These are phyloP conservation scores for Spencermartinsiella ligniputridi DNA, from an alignment of 1,139 yeast genomes.

Conservation along the genomic window DNA sequence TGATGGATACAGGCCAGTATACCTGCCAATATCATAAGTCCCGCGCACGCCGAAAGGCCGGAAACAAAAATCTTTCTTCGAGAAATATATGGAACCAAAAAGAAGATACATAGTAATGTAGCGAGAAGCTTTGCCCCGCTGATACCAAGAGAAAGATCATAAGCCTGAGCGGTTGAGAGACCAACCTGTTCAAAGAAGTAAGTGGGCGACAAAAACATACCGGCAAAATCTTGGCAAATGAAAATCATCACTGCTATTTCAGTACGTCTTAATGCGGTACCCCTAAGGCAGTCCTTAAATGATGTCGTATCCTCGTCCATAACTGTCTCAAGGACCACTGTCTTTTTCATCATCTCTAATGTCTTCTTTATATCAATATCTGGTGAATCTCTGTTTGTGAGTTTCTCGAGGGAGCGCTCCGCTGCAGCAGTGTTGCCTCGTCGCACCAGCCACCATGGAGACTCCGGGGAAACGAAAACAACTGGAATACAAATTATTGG, in stretches of 20 bases:
- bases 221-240: slow-evolving; percentile 39
- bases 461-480: slow-evolving; percentile 47
- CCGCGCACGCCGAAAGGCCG: slow-evolving; percentile 40
- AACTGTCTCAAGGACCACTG: slow-evolving; percentile 38
- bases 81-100: slow-evolving; percentile 44
- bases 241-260: slow-evolving; percentile 34
- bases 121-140: slow-evolving; percentile 35
- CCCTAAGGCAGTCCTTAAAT: slow-evolving; percentile 33
- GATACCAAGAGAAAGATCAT: slow-evolving; percentile 11
- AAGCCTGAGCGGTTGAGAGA: slow-evolving; percentile 12
- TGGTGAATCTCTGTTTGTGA: slow-evolving; percentile 32
- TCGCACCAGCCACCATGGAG: slow-evolving; percentile 52
- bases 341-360: slow-evolving; percentile 8
- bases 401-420: slow-evolving; percentile 8
- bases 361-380: slow-evolving; percentile 31
- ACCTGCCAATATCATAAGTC: slow-evolving; percentile 36
- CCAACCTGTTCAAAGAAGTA: slow-evolving; percentile 9
- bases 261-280: slow-evolving; percentile 10
- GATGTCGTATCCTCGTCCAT: slow-evolving; percentile 30
- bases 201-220: slow-evolving; percentile 30
- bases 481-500: slow-evolving; percentile 51
- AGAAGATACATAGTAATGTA: slow-evolving; percentile 47
- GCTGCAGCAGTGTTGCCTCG: slow-evolving; percentile 34
- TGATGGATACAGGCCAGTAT: slow-evolving; percentile 14
- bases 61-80: slow-evolving; percentile 45